Conservation (phyloP, 371 early-diverging fungal species). For the Saksenaea vasiformis region DNA sequence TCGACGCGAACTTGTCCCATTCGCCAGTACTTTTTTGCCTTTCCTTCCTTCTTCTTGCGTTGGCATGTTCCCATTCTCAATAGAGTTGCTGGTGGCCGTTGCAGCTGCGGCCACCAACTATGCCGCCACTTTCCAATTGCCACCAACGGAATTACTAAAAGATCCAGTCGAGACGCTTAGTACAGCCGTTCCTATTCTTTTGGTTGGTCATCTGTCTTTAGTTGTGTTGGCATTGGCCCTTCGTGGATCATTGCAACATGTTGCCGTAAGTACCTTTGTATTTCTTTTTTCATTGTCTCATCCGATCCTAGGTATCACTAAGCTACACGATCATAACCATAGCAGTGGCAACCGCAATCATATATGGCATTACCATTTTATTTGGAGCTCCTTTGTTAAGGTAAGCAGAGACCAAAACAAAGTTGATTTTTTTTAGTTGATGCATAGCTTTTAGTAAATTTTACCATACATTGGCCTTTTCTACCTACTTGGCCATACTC, state of each 20-base stretch:
- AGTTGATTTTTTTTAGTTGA: not conserved
- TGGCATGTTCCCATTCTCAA: not conserved
- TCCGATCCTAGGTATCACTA: slow-evolving; percentile 21
- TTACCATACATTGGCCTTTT: slow-evolving; percentile 37
- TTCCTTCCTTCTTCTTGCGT: not conserved
- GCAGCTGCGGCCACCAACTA: slow-evolving; percentile 24
- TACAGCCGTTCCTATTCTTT: slow-evolving; percentile 35
- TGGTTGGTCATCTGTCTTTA: slow-evolving; percentile 31
- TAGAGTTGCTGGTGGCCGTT: not conserved
- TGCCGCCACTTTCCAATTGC: slow-evolving; percentile 37
- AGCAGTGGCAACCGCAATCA: slow-evolving; percentile 18
- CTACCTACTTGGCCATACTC: slow-evolving; percentile 42
- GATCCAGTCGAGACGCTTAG: slow-evolving; percentile 41
- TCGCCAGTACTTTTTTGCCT: not conserved
- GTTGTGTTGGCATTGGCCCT: slow-evolving; percentile 17
- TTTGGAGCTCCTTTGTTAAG: slow-evolving; percentile 47
- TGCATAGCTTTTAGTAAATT: slow-evolving; percentile 25
- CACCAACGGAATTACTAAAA: slow-evolving; percentile 35
- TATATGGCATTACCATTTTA: slow-evolving; percentile 38
- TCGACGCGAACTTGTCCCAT: too few relatives aligned
- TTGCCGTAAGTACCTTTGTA: slow-evolving; percentile 5
- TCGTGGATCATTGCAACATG: slow-evolving; percentile 9
- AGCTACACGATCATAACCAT: slow-evolving; percentile 28
- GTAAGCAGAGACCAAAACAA: slow-evolving; percentile 20
- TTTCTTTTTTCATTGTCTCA: not conserved